A percentile compares a stretch with the other conserved stretches of the same genome.
phyloP scores from a whole-genome alignment of 345 rosid genomes.

The Luvunga scandens region DNA sequence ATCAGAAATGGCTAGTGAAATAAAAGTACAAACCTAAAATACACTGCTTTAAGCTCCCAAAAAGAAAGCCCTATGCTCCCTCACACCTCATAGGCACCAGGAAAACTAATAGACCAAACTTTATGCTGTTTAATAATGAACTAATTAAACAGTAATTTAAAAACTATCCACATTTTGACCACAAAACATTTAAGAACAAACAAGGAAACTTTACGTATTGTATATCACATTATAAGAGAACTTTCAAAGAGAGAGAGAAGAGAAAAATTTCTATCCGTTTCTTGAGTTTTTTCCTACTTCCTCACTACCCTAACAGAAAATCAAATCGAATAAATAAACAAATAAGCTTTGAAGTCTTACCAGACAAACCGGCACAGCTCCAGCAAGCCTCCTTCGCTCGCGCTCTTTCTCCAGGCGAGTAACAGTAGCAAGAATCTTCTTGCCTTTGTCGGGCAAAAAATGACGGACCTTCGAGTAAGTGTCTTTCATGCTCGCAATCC shows the following conservation, averaged over 20 bases:
- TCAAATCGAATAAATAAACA: background rate
- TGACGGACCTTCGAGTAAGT: background rate
- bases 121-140: background rate
- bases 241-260: no score
- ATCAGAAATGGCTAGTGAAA: background rate
- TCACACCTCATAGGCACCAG: background rate
- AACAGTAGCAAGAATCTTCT: constrained; percentile 34
- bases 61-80: background rate
- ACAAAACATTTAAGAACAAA: background rate
- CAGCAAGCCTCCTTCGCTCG: constrained; percentile 32
- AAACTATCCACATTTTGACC: background rate
- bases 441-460: constrained; percentile 48
- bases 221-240: no score
- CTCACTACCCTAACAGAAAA: background rate
- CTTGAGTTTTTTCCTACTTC: background rate
- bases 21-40: background rate
- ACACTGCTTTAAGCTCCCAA: background rate
- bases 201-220: no score
- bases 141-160: no score
- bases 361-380: constrained; percentile 30
- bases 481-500: constrained; percentile 24
- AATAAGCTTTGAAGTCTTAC: background rate
- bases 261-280: background rate
- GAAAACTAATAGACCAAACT: background rate
- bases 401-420: constrained; percentile 45